Evolutionary conservation across 306 rosid genomes (phyloP), one percentile per base, ranked within the genome.

Genomic region (Cucumis hystrix): DNA sequence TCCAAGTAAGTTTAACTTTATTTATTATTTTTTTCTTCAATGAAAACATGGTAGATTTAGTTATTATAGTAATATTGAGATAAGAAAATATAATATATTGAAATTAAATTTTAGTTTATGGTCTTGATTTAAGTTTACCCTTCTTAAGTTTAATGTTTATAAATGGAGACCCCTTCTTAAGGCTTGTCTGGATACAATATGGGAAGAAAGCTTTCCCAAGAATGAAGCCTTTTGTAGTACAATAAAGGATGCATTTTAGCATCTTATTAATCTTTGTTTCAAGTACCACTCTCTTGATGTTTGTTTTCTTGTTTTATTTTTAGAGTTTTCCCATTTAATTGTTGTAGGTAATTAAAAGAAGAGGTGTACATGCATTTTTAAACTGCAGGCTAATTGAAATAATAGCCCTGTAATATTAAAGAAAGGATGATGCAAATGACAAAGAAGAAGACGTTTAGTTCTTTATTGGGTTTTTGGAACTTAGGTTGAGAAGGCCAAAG

Each of bases 171-270:
- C 30, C 30, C 30, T 28, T 28, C 30, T 28, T 28, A 96, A 96
- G 89, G 91, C 92, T 83, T 88, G 93, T 76, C 97, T 96, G 76
- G 98, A 92, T 82, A 89, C 83, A 51, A 92, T 87, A 87, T 96
- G 98, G 99, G 99, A 92, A 83, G 96, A 89, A 79, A 91, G 99
- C 84, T 96, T 89, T 88, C 84, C 47, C 86, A 96, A 92, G 89
- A 96, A 96, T 81, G 99, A 96, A 83, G 88, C 88, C 47, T 96
- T 92, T 80, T 82, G 88, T 85, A 96, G 88, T 82, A 96, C 99
- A 77, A 86, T 96, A 73, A 96, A 92, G 85, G 99, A 96, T 57
- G 84, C 99, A 35, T 96, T 96, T 67, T 98, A 96, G 86, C 93
- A 96, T 84, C 96, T 96, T 74, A 96, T 96, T 77, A 96, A 96